Evolutionary conservation across 2,329 filamentous ascomycete species (phyloP).

Genomic region (Alternaria novae-zelandiae): DNA sequence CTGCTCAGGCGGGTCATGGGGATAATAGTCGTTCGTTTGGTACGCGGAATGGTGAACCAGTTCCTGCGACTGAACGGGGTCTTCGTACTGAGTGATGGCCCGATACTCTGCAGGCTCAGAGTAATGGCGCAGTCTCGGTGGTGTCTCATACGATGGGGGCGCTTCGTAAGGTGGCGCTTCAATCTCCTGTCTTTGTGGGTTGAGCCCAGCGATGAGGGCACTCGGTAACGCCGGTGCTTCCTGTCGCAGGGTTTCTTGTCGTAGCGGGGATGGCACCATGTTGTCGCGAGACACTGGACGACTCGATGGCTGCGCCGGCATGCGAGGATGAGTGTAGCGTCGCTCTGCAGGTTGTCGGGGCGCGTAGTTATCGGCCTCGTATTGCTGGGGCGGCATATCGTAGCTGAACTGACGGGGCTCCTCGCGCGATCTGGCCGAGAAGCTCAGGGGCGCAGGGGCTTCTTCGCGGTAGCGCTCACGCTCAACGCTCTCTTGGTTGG

Average conservation of each 20-base stretch:
- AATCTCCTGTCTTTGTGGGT: constrained; percentile 31
- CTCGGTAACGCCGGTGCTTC: constrained; percentile 34
- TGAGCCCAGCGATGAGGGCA: constrained; percentile 42
- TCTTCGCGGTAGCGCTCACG: constrained; percentile 33
- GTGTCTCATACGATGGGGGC: constrained; percentile 28
- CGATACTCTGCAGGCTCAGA: constrained; percentile 45
- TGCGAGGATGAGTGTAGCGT: constrained; percentile 40
- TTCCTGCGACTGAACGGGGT: constrained; percentile 36
- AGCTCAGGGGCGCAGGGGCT: constrained; percentile 43
- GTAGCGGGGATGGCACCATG: constrained; percentile 36
- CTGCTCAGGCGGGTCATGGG: constrained; percentile 50
- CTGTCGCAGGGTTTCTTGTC: constrained; percentile 26
- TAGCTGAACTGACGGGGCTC: constrained; percentile 30
- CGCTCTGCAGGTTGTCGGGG: constrained; percentile 36
- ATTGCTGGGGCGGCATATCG: constrained; percentile 35
- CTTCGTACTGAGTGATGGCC: constrained; percentile 41
- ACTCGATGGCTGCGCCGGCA: constrained; percentile 26
- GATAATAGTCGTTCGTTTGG: constrained; percentile 48
- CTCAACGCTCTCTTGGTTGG: constrained; percentile 25
- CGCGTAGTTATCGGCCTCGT: constrained; percentile 30
- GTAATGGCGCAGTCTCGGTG: constrained; percentile 38
- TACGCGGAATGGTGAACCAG: constrained; percentile 36
- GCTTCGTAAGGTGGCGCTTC: constrained; percentile 30
- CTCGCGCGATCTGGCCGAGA: constrained; percentile 34
- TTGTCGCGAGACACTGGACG: constrained; percentile 43